Percentiles rank a stretch among this genome's conserved stretches.
Conservation (phyloP, 306 rosid species). For the Sicyos baderoa region DNA sequence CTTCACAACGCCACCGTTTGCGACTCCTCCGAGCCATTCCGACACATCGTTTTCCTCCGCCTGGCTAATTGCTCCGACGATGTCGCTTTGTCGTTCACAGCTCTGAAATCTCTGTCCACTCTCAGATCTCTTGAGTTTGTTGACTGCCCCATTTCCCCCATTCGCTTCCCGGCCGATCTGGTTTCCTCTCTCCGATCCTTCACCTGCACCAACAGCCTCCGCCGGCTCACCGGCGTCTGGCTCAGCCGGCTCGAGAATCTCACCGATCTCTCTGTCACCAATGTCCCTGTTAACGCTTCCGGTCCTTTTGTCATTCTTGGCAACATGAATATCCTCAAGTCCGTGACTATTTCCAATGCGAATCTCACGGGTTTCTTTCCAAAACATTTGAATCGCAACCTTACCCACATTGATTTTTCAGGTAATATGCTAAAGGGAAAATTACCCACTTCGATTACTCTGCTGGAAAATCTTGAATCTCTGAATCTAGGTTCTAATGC, state of each 20-base stretch:
- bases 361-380: slow-evolving; percentile 77
- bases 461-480: slow-evolving; percentile 43
- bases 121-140: slow-evolving; percentile 53
- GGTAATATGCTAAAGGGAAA: slow-evolving; percentile 53
- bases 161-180: slow-evolving; percentile 69
- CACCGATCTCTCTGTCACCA: slow-evolving; percentile 62
- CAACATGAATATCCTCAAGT: slow-evolving; percentile 50
- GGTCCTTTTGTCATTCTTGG: slow-evolving; percentile 78
- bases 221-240: slow-evolving; percentile 64
- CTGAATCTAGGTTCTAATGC: slow-evolving; percentile 61
- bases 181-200: slow-evolving; percentile 55
- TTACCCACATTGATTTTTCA: slow-evolving; percentile 70
- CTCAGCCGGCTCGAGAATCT: slow-evolving; percentile 64
- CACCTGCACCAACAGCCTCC: slow-evolving; percentile 50
- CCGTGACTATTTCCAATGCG: slow-evolving; percentile 54
- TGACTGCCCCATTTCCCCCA: slow-evolving; percentile 75
- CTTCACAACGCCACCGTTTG: slow-evolving; percentile 58
- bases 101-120: slow-evolving; percentile 74
- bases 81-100: slow-evolving; percentile 72
- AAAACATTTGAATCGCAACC: slow-evolving; percentile 44
- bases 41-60: slow-evolving; percentile 63
- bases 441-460: slow-evolving; percentile 50
- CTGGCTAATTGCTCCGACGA: slow-evolving; percentile 69
- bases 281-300: slow-evolving; percentile 41
- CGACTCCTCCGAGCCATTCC: slow-evolving; percentile 64